These are phyloP conservation scores for Xylariaceae sp. DNA, from an alignment of 2,329 filamentous ascomycete genomes.

Conservation along the genomic window DNA sequence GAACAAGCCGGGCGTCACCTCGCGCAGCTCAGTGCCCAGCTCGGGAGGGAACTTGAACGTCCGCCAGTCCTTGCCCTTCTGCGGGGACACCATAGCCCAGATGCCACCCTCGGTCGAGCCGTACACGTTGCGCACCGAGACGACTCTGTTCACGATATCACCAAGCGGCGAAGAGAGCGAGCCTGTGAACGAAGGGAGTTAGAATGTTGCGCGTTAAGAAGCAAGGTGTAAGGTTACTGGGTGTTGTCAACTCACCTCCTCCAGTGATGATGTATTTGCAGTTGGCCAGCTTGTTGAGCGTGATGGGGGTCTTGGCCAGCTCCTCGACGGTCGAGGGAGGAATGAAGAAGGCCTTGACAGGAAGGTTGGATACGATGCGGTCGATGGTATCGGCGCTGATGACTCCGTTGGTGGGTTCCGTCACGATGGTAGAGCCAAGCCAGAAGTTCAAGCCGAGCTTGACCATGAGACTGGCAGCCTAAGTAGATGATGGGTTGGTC, in stretches of 20 bases:
- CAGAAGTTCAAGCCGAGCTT: slow-evolving; percentile 22
- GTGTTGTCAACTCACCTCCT: slow-evolving; percentile 16
- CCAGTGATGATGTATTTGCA: slow-evolving; percentile 23
- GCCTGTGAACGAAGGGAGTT: slow-evolving; percentile 1
- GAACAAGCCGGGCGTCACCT: slow-evolving; percentile 19
- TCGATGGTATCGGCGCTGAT: slow-evolving; percentile 22
- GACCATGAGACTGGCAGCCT: slow-evolving; percentile 23
- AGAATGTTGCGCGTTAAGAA: no score
- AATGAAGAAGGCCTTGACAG: slow-evolving; percentile 21
- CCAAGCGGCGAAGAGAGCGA: slow-evolving; percentile 20
- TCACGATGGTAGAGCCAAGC: slow-evolving; percentile 21
- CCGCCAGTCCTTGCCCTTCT: slow-evolving; percentile 20
- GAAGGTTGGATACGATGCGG: slow-evolving; percentile 21
- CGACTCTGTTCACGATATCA: slow-evolving; percentile 19
- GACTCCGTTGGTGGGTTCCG: slow-evolving; percentile 21
- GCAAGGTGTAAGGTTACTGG: no score
- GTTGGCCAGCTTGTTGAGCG: slow-evolving; percentile 16
- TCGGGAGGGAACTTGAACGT: slow-evolving; percentile 22
- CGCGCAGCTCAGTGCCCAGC: slow-evolving; percentile 19
- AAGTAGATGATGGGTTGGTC: no score
- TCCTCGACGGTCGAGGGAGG: slow-evolving; percentile 23
- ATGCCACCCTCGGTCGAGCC: slow-evolving; percentile 23
- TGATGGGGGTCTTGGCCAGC: slow-evolving; percentile 18
- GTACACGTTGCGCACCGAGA: slow-evolving; percentile 21
- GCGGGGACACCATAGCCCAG: slow-evolving; percentile 21